Evolutionary conservation across 2,329 filamentous ascomycete species (phyloP), one percentile per base, ranked within the genome.

Genomic region (Pestalotiopsis sp.): DNA sequence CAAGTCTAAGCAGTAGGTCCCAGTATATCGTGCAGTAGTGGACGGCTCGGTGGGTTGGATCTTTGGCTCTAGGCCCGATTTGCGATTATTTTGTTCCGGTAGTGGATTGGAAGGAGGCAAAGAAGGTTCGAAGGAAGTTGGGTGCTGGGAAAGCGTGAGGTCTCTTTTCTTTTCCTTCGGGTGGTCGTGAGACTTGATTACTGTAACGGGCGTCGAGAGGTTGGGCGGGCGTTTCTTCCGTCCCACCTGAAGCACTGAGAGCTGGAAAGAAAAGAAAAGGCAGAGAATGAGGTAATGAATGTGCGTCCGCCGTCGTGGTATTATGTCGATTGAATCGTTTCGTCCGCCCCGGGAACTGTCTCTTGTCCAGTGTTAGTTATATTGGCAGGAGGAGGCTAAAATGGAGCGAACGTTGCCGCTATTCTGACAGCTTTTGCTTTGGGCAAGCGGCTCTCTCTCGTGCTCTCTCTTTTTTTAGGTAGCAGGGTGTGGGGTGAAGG

Each of bases 391-490:
- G 59, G 59, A 20, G 25, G 17, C 31, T 40, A 40, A 61, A 38
- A 25, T n/a, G 59, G 27, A 61, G 59, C 59, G 31, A 40, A 61
- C 59, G 59, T 61, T 61, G 59, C 25, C 25, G 59, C 59, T 61
- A 61, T 61, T 61, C 7, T 38, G 59, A 40, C 59, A 61, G 59
- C 20, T 36, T 14, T n/a, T 52, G 17, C 20, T n/a, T 52, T 52
- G 45, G 45, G 45, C 20, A n/a, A n/a, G 45, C 5, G 45, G 45
- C 17, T 52, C 14, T 7, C n/a, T n/a, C 17, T n/a, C 17, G 45
- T 52, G 45, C 59, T 61, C 20, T 20, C 17, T 27, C 25, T 17
- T 23, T 23, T 38, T 20, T 36, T 38, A 31, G 59, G n/a, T 58
- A n/a, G 23, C 12, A 20, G 25, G 59, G 25, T 27, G 25, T 17